Evolutionary conservation across 352 stramenopile genomes (phyloP), one percentile per base, ranked within the genome.

Genomic region (Phytophthora foliorum): DNA sequence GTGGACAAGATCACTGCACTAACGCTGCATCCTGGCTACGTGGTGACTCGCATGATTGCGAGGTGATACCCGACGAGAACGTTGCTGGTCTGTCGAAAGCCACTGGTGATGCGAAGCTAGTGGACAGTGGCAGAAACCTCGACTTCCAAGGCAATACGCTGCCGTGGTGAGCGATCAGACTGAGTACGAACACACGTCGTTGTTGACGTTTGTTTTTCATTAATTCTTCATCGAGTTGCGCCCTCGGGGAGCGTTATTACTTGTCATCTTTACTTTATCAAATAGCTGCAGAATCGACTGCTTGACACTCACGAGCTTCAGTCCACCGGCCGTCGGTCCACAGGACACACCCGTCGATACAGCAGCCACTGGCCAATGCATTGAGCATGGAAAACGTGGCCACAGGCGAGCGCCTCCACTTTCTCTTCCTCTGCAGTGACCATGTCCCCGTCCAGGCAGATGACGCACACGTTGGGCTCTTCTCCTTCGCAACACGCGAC

Each of bases 361-460:
- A 70, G 49, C n/a, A 80, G 51, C 75, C 75, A 83, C 25, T 57
- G 64, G 2, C 44, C 34, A 59, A 83, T 80, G 45, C 75, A 83
- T 5, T 16, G 50, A 50, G 57, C 54, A 55, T 83, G 75, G 39
- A 83, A 83, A 27, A 78, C 52, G 38, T 83, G 75, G n/a, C 75
- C 75, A 60, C 75, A 83, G 25, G 75, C 62, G 31, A 83, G 62
- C 11, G 63, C 63, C 36, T 78, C 56, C 29, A 65, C 29, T 24
- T 41, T 13, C 11, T 56, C 39, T n/a, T 45, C 34, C 24, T 54
- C 36, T 1, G 29, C 29, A 41, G 29, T 11, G 8, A 22, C 22
- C 46, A 68, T 29, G 22, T 62, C 31, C 14, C 50, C 55, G 3
- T 77, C 63, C 52, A 82, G 63, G 32, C 74, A 82, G 31, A 82